A percentile compares a stretch with the other conserved stretches of the same genome.
Conservation (phyloP, 2,329 filamentous ascomycete genomes). For the Pseudogymnoascus sp. region DNA sequence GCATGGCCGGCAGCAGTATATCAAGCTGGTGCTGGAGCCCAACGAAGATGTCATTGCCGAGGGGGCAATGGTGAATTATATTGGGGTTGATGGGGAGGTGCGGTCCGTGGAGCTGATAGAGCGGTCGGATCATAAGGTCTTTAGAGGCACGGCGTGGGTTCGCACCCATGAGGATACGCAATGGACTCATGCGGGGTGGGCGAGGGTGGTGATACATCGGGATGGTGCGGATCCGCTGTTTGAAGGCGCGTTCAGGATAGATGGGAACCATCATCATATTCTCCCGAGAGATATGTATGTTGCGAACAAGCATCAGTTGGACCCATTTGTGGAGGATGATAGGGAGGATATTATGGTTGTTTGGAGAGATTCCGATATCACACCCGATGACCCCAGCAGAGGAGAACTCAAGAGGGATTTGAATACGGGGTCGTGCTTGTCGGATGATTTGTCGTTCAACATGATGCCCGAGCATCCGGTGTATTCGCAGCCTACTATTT, state of each 20-base stretch:
- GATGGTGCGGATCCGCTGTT: conserved; percentile 79
- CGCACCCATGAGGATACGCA: conserved; percentile 49
- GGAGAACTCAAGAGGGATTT: conserved; percentile 23
- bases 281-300: conserved; percentile 68
- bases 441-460: conserved; percentile 77
- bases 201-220: conserved; percentile 65
- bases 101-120: conserved; percentile 60
- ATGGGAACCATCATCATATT: conserved; percentile 79
- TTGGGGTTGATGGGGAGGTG: conserved; percentile 65
- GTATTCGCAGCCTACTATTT: conserved; percentile 36
- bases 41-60: conserved; percentile 84
- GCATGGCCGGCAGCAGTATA: conserved; percentile 55
- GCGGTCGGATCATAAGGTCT: conserved; percentile 71
- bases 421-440: conserved; percentile 51
- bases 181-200: conserved; percentile 82
- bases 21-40: conserved; percentile 77
- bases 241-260: conserved; percentile 77
- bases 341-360: conserved; percentile 76
- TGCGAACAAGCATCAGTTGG: conserved; percentile 60
- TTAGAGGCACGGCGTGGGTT: conserved; percentile 70
- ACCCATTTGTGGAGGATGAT: conserved; percentile 50
- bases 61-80: conserved; percentile 64
- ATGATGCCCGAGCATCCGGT: conserved; percentile 62
- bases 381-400: conserved; percentile 43
- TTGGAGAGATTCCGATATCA: conserved; percentile 87